Percentiles rank a stretch among this genome's conserved stretches.
phyloP scores from a whole-genome alignment of 1,139 yeast genomes.

The Sugiyamaella xylanicola region DNA sequence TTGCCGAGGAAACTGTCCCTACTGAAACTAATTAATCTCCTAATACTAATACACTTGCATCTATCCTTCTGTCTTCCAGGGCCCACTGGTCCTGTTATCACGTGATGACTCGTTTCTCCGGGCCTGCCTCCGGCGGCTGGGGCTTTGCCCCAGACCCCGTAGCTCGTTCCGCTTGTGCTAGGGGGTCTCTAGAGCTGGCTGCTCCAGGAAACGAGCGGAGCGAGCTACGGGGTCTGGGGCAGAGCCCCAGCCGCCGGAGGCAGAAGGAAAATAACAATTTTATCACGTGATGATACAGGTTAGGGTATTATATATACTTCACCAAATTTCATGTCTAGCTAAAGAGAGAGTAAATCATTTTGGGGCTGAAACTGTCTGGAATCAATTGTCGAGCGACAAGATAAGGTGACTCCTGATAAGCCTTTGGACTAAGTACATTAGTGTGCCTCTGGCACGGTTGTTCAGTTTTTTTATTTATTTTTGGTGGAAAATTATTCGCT shows the following conservation, averaged over 20 bases:
- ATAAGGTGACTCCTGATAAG: not conserved
- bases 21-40: not conserved
- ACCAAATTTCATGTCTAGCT: conserved; percentile 5
- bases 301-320: conserved; percentile 4
- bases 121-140: too few species aligned
- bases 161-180: too few species aligned
- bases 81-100: not conserved
- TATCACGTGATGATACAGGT: conserved; percentile 8
- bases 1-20: conserved; percentile 4
- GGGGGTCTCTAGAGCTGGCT: too few species aligned
- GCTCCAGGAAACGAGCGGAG: too few species aligned
- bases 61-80: not conserved
- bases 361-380: too few species aligned
- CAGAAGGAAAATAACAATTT: not conserved
- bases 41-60: conserved; percentile 1
- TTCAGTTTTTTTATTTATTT: conserved; percentile 5
- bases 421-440: not conserved
- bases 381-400: not conserved
- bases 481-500: not conserved
- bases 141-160: too few species aligned
- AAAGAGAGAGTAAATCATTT: too few species aligned
- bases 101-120: too few species aligned
- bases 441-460: conserved; percentile 2
- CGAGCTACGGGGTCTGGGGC: not conserved
- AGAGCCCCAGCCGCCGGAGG: not conserved